Evolutionary conservation across 83 land plant genomes (phyloP).

Genomic region (Thuja plicata): DNA sequence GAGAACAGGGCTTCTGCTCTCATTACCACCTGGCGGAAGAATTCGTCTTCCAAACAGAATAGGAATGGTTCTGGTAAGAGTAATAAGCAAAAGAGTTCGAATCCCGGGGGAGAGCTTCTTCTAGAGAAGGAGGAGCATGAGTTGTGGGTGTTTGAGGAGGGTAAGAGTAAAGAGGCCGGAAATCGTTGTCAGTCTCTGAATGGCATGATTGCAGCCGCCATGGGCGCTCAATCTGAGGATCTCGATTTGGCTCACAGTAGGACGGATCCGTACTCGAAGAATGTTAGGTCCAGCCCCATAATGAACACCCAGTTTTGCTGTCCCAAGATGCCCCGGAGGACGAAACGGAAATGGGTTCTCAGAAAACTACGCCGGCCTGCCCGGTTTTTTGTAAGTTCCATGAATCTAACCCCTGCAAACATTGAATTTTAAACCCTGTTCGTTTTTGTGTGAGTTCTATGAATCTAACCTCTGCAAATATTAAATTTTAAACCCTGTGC

Average conservation of each 20-base stretch:
- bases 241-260: neutral
- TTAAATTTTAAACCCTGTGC: too few relatives aligned
- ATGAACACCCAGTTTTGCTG: neutral
- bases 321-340: neutral
- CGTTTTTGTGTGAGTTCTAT: too few relatives aligned
- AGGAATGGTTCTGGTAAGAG: neutral
- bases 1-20: neutral
- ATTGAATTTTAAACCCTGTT: neutral
- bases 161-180: neutral
- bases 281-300: neutral
- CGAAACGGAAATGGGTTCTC: slow-evolving; percentile 3
- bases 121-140: neutral
- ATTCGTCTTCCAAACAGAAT: neutral
- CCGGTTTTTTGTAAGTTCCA: neutral
- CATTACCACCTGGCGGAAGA: neutral
- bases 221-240: neutral
- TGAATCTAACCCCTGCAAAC: neutral
- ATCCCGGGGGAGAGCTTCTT: neutral
- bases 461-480: too few relatives aligned
- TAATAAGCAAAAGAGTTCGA: neutral
- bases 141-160: neutral
- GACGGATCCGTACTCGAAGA: neutral
- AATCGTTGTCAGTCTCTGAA: neutral
- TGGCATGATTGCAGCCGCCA: neutral
- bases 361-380: slow-evolving; percentile 2